Percentiles rank a stretch among this genome's conserved stretches.
Evolutionary conservation across 2,329 filamentous ascomycete species (phyloP).

Genomic region (Cladobotryum protrusum): DNA sequence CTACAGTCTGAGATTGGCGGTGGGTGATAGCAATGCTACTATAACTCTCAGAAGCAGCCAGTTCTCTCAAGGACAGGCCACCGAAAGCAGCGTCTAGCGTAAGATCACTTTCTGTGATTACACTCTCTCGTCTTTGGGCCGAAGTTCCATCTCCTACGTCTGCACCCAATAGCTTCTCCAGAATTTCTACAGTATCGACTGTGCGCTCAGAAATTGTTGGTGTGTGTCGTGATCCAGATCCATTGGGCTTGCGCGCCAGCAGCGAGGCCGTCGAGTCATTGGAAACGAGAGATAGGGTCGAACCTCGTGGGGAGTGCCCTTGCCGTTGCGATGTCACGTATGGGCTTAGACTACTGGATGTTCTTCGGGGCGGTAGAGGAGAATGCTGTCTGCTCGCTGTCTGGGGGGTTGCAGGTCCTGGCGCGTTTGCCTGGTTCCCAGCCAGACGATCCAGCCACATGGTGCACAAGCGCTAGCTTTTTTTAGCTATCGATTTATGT

Average conservation of each 20-base stretch:
- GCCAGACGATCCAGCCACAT: constrained; percentile 94
- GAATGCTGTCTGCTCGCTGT: constrained; percentile 64
- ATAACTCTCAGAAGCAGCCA: constrained; percentile 40
- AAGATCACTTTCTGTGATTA: constrained; percentile 46
- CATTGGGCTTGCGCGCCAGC: constrained; percentile 60
- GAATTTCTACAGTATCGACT: constrained; percentile 63
- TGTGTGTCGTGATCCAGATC: constrained; percentile 59
- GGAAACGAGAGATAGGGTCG: constrained; percentile 70
- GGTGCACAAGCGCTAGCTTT: constrained; percentile 17
- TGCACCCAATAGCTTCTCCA: constrained; percentile 44
- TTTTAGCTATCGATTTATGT: not conserved
- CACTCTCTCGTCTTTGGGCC: constrained; percentile 10
- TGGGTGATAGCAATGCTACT: constrained; percentile 16
- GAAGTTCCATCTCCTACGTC: constrained; percentile 16
- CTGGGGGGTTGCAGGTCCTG: constrained; percentile 52
- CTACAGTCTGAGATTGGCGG: constrained; percentile 55
- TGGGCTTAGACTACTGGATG: constrained; percentile 62
- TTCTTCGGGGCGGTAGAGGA: constrained; percentile 60
- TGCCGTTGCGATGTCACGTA: constrained; percentile 63
- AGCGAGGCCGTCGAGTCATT: constrained; percentile 69
- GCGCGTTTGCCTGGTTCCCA: constrained; percentile 55
- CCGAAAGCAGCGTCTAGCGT: constrained; percentile 71
- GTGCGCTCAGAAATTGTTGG: constrained; percentile 42
- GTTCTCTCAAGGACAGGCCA: constrained; percentile 67
- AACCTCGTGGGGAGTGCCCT: constrained; percentile 63